Percentiles rank a stretch among this genome's conserved stretches.
phyloP scores from a whole-genome alignment of 1,284 basidiomycete species.

The Ceratobasidium sp. region DNA sequence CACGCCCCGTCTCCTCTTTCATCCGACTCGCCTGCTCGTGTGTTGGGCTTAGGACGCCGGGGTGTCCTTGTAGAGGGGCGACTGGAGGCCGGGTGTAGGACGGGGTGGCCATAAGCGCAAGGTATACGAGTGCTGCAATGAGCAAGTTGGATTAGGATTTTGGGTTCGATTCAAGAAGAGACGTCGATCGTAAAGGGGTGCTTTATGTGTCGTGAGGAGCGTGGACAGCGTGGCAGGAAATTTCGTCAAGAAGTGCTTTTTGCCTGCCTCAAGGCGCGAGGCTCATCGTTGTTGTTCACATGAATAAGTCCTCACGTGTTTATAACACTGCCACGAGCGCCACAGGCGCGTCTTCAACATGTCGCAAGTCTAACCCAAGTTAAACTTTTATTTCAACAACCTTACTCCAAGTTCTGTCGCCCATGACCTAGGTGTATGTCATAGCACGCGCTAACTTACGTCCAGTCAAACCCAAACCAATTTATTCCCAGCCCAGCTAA shows the following conservation, averaged over 20 bases:
- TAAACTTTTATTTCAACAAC: conserved; percentile 2
- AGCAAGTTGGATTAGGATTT: not conserved
- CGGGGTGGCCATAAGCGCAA: conserved; percentile 25
- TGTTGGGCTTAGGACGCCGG: conserved; percentile 22
- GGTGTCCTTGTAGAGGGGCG: conserved; percentile 24
- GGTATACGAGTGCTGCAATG: conserved; percentile 7
- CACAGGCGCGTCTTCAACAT: not conserved
- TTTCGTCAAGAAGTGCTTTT: conserved; percentile 25
- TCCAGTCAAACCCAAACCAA: conserved; percentile 46
- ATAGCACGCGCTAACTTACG: not conserved
- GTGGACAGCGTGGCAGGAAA: conserved; percentile 20
- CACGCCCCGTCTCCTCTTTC: conserved; percentile 17
- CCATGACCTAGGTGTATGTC: too few species aligned
- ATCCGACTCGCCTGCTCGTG: conserved; percentile 42
- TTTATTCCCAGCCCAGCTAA: conserved; percentile 27
- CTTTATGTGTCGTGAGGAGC: conserved; percentile 37
- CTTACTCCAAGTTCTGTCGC: too few species aligned
- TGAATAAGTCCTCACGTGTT: conserved; percentile 34
- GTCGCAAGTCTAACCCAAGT: not conserved
- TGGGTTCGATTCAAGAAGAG: not conserved
- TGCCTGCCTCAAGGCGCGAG: conserved; percentile 33
- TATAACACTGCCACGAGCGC: conserved; percentile 27
- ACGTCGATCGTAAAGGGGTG: not conserved
- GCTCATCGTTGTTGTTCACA: conserved; percentile 9
- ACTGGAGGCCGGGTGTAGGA: conserved; percentile 43